These are phyloP conservation scores for Suillus clintonianus DNA, from an alignment of 768 basidiomycete species.

Conservation along the genomic window DNA sequence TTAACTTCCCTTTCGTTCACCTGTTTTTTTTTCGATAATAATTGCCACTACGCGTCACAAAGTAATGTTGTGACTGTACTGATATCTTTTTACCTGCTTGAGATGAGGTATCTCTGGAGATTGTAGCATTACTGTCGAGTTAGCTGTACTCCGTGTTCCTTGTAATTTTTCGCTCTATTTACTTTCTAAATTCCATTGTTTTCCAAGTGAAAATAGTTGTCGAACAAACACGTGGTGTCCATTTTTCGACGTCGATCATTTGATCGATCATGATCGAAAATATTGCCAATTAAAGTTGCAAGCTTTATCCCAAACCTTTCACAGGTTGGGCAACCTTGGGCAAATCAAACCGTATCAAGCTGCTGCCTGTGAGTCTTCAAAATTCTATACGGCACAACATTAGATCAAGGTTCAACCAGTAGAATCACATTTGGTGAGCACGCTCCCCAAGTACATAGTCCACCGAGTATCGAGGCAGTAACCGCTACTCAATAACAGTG, in stretches of 20 bases:
- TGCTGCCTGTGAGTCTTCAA: no score
- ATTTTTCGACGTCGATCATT: neutral
- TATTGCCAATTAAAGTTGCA: neutral
- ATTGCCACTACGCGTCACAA: neutral
- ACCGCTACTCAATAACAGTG: no score
- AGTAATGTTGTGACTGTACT: constrained; percentile 2
- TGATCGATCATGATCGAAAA: neutral
- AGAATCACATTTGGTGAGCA: constrained; percentile 10
- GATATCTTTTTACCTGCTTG: neutral
- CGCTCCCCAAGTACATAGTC: constrained; percentile 20
- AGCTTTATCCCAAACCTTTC: neutral
- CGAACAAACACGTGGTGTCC: neutral
- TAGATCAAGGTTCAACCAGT: neutral
- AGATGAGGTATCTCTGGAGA: neutral
- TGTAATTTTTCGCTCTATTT: neutral
- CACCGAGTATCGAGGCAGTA: constrained; percentile 23
- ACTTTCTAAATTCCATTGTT: neutral
- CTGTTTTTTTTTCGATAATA: neutral
- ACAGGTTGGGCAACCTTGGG: constrained; percentile 2
- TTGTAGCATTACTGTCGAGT: neutral
- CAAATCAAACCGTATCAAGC: no score
- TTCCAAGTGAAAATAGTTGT: neutral
- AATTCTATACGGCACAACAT: neutral
- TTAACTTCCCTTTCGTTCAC: neutral
- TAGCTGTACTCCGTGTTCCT: neutral